Evolutionary conservation across 1,284 basidiomycete genomes (phyloP), one percentile per base, ranked within the genome.

Genomic region (Papiliotrema flavescens): DNA sequence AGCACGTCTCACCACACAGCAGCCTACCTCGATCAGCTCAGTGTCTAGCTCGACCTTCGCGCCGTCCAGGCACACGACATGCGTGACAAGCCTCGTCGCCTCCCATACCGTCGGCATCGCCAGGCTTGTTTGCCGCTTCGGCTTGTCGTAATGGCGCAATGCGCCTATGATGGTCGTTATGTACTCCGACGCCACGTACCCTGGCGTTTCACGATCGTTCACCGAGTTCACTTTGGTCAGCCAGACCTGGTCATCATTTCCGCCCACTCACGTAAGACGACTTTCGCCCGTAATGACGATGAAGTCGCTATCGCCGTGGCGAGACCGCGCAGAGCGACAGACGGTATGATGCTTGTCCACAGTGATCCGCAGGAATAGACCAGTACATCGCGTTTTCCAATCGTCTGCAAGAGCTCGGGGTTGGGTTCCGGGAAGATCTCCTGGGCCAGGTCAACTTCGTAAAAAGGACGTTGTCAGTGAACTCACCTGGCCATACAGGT

Each of bases 261-360:
- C 19, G n/a, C 1, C 2, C 8, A 75, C 86, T 76, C 65, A 91
- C 89, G 76, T 1, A 98, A 80, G 28, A 98, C 76, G 14, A 97
- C 82, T 72, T 97, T 98, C 37, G 86, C 87, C 37, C 81, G 81
- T 15, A 97, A 79, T 8, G 81, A 80, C 3, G 78, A 76, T 15
- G 90, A 93, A 40, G 82, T 79, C 7, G 90, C 89, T 56, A 98
- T 94, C 11, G 83, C 82, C 28, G 82, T 78, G 1, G 87, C 91
- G 4, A 98, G 85, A 5, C 89, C 89, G 49, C 86, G 84, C 15
- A 98, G 77, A 0, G 89, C 87, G 17, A 98, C 81, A 71, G 93
- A 96, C 0, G 95, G 94, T 17, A 96, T 84, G 61, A 98, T 89
- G 64, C 89, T 91, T 24, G 93, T 96, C 90, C 90, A 97, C 2